Conservation (phyloP, 2,329 filamentous ascomycete genomes). For the Dothistroma pini region DNA sequence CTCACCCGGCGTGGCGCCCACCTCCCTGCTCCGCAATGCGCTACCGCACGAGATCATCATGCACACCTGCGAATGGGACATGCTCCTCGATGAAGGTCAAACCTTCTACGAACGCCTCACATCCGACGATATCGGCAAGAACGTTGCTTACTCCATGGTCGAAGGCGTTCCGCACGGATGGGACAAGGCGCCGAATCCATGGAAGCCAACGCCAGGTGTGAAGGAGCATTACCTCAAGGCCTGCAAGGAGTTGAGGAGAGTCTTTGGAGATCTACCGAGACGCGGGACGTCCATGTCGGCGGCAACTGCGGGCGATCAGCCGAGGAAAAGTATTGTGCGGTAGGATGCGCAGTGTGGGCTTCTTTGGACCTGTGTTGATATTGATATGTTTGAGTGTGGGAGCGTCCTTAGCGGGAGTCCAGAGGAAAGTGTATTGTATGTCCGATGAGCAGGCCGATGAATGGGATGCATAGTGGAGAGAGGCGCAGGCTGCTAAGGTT, state of each 20-base stretch:
- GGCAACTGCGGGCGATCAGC: constrained; percentile 6
- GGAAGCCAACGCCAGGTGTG: constrained; percentile 51
- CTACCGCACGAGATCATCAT: constrained; percentile 59
- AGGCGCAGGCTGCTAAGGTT: neutral
- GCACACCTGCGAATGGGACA: constrained; percentile 64
- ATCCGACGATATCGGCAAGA: constrained; percentile 44
- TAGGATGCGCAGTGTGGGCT: constrained; percentile 1
- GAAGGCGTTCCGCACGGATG: constrained; percentile 60
- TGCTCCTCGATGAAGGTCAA: constrained; percentile 61
- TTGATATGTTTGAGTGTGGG: neutral
- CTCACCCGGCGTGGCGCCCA: constrained; percentile 54
- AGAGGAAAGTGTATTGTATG: neutral
- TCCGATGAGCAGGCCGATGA: neutral
- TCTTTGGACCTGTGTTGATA: neutral
- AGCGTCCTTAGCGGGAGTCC: neutral
- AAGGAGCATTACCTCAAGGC: constrained; percentile 54
- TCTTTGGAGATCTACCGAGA: constrained; percentile 34
- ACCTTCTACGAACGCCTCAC: constrained; percentile 57
- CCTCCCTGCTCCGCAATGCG: constrained; percentile 49
- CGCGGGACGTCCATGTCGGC: constrained; percentile 1
- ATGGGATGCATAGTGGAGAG: neutral
- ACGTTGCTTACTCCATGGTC: constrained; percentile 57
- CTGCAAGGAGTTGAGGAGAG: constrained; percentile 49
- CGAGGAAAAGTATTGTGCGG: constrained; percentile 18
- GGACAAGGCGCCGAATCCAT: constrained; percentile 63